phyloP scores from a whole-genome alignment of 352 stramenopile species.

The Phytophthora ramorum region DNA sequence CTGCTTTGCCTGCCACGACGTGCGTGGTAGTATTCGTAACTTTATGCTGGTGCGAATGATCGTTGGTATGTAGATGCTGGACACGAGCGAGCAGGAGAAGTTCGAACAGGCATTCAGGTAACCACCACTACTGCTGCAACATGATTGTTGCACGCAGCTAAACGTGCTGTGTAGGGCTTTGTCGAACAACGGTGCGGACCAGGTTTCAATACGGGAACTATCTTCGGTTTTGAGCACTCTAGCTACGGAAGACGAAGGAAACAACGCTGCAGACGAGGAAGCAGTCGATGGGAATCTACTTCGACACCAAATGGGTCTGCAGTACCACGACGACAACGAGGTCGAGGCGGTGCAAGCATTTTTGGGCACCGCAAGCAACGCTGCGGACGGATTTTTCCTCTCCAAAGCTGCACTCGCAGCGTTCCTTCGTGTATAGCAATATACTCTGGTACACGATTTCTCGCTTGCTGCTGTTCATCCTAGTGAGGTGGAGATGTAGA shows the following conservation, averaged over 20 bases:
- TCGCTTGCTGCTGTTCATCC: slow-evolving; percentile 19
- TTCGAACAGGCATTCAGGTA: slow-evolving; percentile 50
- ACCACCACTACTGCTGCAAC: neutral
- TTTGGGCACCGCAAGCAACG: slow-evolving; percentile 1
- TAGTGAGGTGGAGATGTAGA: slow-evolving; percentile 71
- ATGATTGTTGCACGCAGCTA: neutral
- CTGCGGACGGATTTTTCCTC: neutral
- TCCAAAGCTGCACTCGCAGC: slow-evolving; percentile 22
- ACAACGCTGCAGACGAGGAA: neutral
- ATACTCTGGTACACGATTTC: neutral
- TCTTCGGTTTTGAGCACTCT: slow-evolving; percentile 1
- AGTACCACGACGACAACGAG: slow-evolving; percentile 37
- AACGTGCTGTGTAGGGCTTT: slow-evolving; percentile 22
- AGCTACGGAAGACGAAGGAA: neutral
- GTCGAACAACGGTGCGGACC: slow-evolving; percentile 2
- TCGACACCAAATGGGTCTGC: slow-evolving; percentile 26
- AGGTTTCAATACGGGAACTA: slow-evolving; percentile 30
- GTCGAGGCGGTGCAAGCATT: slow-evolving; percentile 12
- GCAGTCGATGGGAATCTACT: slow-evolving; percentile 24
- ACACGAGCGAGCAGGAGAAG: slow-evolving; percentile 22
- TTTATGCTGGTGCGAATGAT: neutral
- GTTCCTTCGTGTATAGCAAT: slow-evolving; percentile 22
- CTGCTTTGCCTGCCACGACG: too few species aligned
- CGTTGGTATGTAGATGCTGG: slow-evolving; percentile 19
- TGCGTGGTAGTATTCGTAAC: neutral